phyloP scores from a whole-genome alignment of 176 grass and related monocot genomes.

The Chloris gayana region DNA sequence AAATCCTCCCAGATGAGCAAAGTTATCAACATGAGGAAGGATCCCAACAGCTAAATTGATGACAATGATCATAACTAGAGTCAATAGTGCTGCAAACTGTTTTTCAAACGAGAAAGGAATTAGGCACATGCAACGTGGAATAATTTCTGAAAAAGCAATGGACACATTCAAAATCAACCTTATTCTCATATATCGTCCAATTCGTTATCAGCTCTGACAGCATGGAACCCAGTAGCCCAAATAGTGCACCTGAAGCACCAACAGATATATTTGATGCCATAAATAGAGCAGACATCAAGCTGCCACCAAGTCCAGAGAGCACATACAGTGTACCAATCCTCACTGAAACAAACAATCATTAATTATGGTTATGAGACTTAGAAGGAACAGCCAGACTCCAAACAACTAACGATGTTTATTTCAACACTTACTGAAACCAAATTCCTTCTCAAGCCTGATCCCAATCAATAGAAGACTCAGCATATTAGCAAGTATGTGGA shows the following conservation, averaged over 20 bases:
- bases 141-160: conserved; percentile 27
- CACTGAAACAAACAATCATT: conserved; percentile 54
- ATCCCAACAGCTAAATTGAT: conserved; percentile 89
- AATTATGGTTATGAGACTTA: conserved; percentile 6
- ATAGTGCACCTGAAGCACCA: conserved; percentile 95
- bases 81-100: conserved; percentile 77
- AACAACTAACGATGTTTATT: neutral
- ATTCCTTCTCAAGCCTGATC: conserved; percentile 90
- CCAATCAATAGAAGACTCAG: conserved; percentile 85
- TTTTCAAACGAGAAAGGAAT: conserved; percentile 24
- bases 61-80: conserved; percentile 70
- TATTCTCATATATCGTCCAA: conserved; percentile 98
- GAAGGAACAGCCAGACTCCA: conserved; percentile 1
- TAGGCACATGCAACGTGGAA: conserved; percentile 26
- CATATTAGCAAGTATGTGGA: conserved; percentile 95
- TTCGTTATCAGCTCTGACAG: conserved; percentile 98
- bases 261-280: conserved; percentile 86
- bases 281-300: conserved; percentile 89
- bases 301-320: conserved; percentile 86
- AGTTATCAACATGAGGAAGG: conserved; percentile 90
- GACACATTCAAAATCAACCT: conserved; percentile 45
- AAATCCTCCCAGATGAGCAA: conserved; percentile 96
- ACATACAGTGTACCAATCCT: conserved; percentile 87
- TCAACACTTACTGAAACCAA: conserved; percentile 75
- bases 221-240: conserved; percentile 93